Conservation (phyloP, 441 rosid species). For the Hura crepitans region DNA sequence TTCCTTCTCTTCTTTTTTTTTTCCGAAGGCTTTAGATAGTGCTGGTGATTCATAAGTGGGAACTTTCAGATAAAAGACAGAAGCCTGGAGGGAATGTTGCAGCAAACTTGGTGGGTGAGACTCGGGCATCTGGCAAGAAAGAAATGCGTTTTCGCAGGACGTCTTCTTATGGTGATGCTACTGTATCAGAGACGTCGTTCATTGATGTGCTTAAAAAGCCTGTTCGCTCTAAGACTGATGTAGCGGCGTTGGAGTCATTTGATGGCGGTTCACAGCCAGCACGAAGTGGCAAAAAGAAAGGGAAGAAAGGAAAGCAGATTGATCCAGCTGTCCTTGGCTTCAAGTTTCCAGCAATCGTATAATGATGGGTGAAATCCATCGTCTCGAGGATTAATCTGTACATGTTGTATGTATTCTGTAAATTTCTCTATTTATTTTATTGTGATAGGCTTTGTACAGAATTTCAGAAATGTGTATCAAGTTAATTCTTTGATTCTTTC, state of each 20-base stretch:
- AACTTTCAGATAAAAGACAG: constrained; percentile 23
- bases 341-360: constrained; percentile 78
- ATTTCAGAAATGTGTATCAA: neutral
- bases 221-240: constrained; percentile 23
- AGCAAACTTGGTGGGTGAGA: constrained; percentile 1
- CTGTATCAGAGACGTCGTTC: constrained; percentile 40
- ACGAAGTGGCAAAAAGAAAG: constrained; percentile 61
- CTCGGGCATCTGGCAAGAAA: constrained; percentile 27
- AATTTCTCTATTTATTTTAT: constrained; percentile 1
- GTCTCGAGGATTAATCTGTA: constrained; percentile 43
- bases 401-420: constrained; percentile 20
- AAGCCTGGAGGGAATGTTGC: constrained; percentile 17
- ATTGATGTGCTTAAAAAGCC: constrained; percentile 45
- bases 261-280: constrained; percentile 36
- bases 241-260: constrained; percentile 27
- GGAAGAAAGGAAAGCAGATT: constrained; percentile 72
- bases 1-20: neutral
- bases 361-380: constrained; percentile 73
- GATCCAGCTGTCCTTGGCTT: constrained; percentile 77
- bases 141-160: constrained; percentile 32
- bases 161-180: constrained; percentile 35
- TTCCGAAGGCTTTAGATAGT: neutral
- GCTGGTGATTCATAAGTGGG: neutral
- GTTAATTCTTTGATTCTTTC: constrained; percentile 11
- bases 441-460: constrained; percentile 20